Evolutionary conservation across 2,329 filamentous ascomycete species (phyloP).

Genomic region (Aspergillus tamarii): DNA sequence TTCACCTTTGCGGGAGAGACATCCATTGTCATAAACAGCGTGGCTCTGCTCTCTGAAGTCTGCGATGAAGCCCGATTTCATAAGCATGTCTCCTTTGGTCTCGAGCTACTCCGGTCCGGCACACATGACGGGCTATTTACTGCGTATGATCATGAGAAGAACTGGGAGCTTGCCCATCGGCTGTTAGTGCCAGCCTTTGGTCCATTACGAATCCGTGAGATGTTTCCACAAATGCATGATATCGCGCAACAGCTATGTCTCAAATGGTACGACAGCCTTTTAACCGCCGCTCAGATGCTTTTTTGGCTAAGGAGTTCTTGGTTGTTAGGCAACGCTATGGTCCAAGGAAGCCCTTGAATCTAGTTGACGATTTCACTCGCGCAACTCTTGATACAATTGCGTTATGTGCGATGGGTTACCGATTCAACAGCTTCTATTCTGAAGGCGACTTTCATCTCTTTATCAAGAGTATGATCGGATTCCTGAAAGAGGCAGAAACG

Average conservation of each 20-base stretch:
- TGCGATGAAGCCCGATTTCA: slow-evolving; percentile 68
- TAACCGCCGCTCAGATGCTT: no score
- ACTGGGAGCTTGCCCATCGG: slow-evolving; percentile 59
- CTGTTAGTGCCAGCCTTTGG: not conserved
- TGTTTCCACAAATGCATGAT: not conserved
- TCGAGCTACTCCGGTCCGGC: slow-evolving; percentile 41
- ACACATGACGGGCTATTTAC: slow-evolving; percentile 70
- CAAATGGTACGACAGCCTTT: not conserved
- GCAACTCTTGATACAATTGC: slow-evolving; percentile 73
- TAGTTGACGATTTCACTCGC: slow-evolving; percentile 72
- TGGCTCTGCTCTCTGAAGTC: slow-evolving; percentile 62
- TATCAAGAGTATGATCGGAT: slow-evolving; percentile 65
- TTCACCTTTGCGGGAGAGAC: not conserved
- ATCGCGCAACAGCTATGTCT: not conserved
- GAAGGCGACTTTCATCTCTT: slow-evolving; percentile 69
- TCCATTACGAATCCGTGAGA: not conserved
- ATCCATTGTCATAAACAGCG: slow-evolving; percentile 49
- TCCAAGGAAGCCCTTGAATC: slow-evolving; percentile 57
- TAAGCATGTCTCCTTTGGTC: slow-evolving; percentile 51
- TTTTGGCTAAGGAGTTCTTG: no score
- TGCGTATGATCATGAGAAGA: slow-evolving; percentile 49
- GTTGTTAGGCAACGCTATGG: slow-evolving; percentile 46
- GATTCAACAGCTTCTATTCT: slow-evolving; percentile 75
- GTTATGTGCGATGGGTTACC: slow-evolving; percentile 69
- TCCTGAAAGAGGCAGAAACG: slow-evolving; percentile 60